A percentile compares a stretch with the other conserved stretches of the same genome.
These are phyloP conservation scores for Hyphodiscus sp. DNA, from an alignment of 2,329 filamentous ascomycete species.

Conservation along the genomic window DNA sequence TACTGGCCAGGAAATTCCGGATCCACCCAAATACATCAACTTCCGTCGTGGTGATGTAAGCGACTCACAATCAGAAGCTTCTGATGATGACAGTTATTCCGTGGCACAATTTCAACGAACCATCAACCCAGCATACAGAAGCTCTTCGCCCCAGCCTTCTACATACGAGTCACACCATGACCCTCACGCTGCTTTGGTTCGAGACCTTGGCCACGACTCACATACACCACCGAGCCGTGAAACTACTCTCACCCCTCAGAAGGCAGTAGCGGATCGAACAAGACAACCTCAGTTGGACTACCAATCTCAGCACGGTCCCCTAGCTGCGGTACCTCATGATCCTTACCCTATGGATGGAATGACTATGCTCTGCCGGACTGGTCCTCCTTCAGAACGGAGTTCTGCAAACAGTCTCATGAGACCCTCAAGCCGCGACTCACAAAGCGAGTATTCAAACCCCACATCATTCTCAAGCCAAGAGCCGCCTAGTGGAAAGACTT, in stretches of 20 bases:
- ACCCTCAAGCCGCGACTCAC: conserved; percentile 78
- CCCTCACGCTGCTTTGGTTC: conserved; percentile 65
- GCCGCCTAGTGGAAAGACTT: conserved; percentile 64
- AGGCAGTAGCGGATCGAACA: conserved; percentile 26
- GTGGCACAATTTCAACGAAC: conserved; percentile 93
- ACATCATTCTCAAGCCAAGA: conserved; percentile 87
- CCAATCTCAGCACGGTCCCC: conserved; percentile 41
- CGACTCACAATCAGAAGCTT: conserved; percentile 75
- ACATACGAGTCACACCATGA: conserved; percentile 90
- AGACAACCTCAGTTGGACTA: conserved; percentile 18
- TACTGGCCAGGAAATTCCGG: conserved; percentile 95
- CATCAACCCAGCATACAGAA: conserved; percentile 92
- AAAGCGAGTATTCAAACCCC: conserved; percentile 84
- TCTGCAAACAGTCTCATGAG: conserved; percentile 60
- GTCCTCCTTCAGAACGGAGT: conserved; percentile 62
- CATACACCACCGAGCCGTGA: conserved; percentile 39
- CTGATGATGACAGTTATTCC: conserved; percentile 84
- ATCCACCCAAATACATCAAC: conserved; percentile 97
- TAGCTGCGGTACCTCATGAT: conserved; percentile 75
- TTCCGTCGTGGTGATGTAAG: conserved; percentile 84
- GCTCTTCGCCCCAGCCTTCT: conserved; percentile 93
- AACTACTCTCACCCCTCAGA: conserved; percentile 46
- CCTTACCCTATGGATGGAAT: conserved; percentile 93
- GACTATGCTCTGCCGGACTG: conserved; percentile 90
- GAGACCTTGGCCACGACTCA: conserved; percentile 56